Evolutionary conservation across 371 early-diverging fungal genomes (phyloP).

Genomic region (Mucor lusitanicus): DNA sequence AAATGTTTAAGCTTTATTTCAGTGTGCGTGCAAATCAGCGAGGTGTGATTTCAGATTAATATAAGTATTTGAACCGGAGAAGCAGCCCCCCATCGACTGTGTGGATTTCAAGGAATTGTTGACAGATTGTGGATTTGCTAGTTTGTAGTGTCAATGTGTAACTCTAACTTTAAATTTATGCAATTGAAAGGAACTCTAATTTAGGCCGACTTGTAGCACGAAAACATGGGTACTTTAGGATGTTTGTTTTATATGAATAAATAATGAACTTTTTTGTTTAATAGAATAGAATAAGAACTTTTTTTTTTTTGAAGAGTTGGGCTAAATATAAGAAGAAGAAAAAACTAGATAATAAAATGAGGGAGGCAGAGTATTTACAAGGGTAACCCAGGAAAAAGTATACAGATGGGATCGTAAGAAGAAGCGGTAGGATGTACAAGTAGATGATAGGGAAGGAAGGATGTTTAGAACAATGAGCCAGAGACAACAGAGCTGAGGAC

Average conservation of each 20-base stretch:
- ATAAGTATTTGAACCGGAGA: neutral
- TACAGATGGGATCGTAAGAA: neutral
- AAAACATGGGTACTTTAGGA: neutral
- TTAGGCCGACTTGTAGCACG: neutral
- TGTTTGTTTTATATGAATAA: neutral
- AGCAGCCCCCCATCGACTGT: neutral
- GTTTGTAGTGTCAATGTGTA: neutral
- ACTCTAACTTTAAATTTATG: neutral
- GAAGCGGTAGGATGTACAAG: neutral
- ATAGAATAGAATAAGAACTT: neutral
- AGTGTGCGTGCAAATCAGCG: neutral
- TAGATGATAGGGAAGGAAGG: neutral
- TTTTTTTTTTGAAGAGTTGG: neutral
- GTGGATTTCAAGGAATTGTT: slow-evolving; percentile 1
- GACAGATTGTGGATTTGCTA: neutral
- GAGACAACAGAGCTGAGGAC: neutral
- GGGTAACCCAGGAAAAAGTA: slow-evolving; percentile 1
- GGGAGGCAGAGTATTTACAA: neutral
- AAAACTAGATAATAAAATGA: neutral
- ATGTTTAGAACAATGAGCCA: neutral
- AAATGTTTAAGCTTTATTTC: neutral
- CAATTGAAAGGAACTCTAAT: neutral
- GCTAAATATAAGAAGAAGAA: neutral
- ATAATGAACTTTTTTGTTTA: neutral
- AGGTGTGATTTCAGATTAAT: neutral